A percentile compares a stretch with the other conserved stretches of the same genome.
These are phyloP conservation scores for Chimonanthus praecox DNA, from an alignment of 164 flowering plant genomes.

Conservation along the genomic window DNA sequence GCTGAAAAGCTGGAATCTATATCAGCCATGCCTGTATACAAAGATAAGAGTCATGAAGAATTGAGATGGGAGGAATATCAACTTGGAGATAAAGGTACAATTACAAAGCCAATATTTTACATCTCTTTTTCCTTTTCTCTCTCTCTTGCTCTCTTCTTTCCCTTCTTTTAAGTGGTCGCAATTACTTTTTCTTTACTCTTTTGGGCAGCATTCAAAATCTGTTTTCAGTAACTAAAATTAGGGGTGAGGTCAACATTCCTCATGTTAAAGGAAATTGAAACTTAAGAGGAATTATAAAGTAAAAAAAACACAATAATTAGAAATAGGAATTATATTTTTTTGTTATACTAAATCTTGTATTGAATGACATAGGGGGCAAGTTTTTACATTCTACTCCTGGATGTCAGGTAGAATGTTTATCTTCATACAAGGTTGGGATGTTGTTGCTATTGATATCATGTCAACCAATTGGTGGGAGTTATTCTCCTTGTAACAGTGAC, in stretches of 20 bases:
- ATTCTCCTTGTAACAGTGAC: background rate
- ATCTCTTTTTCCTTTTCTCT: background rate
- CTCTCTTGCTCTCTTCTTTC: no score
- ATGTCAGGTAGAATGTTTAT: background rate
- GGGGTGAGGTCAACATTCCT: background rate
- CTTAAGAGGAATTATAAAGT: background rate
- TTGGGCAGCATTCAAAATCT: background rate
- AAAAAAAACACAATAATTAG: background rate
- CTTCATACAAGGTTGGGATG: background rate
- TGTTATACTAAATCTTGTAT: no score
- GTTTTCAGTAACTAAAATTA: background rate
- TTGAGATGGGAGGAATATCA: constrained; percentile 99
- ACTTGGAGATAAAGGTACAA: constrained; percentile 76
- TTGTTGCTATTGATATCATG: background rate
- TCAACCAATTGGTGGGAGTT: background rate
- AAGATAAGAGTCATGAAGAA: constrained; percentile 95
- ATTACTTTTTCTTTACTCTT: background rate
- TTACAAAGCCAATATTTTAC: background rate
- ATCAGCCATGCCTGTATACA: constrained; percentile 93
- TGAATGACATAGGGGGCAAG: background rate
- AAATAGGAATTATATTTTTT: no score
- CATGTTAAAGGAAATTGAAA: background rate
- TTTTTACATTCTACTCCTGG: background rate
- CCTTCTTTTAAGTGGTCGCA: background rate
- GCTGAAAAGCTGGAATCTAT: constrained; percentile 88